A percentile compares a stretch with the other conserved stretches of the same genome.
These are phyloP conservation scores for Pontederia paniculata DNA, from an alignment of 176 grass and related monocot genomes.

Conservation along the genomic window DNA sequence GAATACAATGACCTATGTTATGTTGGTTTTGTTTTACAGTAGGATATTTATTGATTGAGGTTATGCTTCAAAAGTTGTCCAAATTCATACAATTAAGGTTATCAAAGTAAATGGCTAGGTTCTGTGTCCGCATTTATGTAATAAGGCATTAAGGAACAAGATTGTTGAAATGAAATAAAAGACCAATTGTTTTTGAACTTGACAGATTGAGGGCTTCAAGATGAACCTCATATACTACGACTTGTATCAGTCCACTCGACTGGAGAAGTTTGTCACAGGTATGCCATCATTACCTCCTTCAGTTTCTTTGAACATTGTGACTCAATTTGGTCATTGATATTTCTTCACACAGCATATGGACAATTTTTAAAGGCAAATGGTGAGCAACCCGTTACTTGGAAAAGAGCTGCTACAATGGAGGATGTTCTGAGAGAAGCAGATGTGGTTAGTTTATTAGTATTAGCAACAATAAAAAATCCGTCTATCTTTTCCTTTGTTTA, in stretches of 20 bases:
- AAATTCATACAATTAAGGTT: too few relatives aligned
- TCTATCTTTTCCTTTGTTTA: background rate
- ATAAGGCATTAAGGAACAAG: too few relatives aligned
- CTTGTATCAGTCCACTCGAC: slow-evolving; percentile 75
- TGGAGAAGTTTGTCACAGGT: slow-evolving; percentile 96
- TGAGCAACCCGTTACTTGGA: slow-evolving; percentile 78
- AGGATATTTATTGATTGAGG: too few relatives aligned
- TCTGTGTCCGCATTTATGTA: too few relatives aligned
- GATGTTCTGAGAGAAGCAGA: slow-evolving; percentile 90
- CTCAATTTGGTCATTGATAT: background rate
- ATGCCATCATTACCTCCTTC: slow-evolving; percentile 6
- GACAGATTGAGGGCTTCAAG: slow-evolving; percentile 90
- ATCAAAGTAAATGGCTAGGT: too few relatives aligned
- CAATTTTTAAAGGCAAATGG: slow-evolving; percentile 87
- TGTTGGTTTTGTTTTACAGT: too few relatives aligned
- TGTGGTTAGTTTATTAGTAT: slow-evolving; percentile 36
- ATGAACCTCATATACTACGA: slow-evolving; percentile 98
- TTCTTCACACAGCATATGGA: slow-evolving; percentile 39
- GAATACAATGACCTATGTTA: too few relatives aligned
- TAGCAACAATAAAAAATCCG: background rate
- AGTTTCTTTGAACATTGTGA: background rate
- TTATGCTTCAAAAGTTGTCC: too few relatives aligned
- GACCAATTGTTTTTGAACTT: background rate
- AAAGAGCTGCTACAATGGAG: slow-evolving; percentile 91
- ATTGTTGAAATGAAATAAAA: too few relatives aligned